Percentiles rank a stretch among this genome's conserved stretches.
Evolutionary conservation across 192 early-diverging fungal species (phyloP).

Genomic region (Pilobolus umbonatus): DNA sequence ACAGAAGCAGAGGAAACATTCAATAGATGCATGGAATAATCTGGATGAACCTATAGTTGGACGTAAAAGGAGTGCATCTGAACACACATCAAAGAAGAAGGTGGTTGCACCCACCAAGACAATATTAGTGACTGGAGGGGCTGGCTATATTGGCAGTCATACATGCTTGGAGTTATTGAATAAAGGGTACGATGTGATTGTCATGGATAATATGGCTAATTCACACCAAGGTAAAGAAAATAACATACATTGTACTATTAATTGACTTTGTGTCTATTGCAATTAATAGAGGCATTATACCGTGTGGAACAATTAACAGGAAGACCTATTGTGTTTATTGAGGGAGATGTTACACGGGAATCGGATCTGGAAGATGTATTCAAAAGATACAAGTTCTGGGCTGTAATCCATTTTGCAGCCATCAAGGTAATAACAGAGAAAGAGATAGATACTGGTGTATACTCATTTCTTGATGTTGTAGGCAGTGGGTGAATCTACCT

Average conservation of each 20-base stretch:
- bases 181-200: constrained; percentile 76
- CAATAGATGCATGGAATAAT: constrained; percentile 8
- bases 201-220: constrained; percentile 90
- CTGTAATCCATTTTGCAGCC: constrained; percentile 86
- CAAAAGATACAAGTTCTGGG: constrained; percentile 55
- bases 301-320: constrained; percentile 59
- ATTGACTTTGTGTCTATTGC: background rate
- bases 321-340: constrained; percentile 59
- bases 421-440: constrained; percentile 46
- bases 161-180: constrained; percentile 78
- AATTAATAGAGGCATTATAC: constrained; percentile 55
- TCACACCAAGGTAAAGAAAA: constrained; percentile 36
- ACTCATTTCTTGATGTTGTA: background rate
- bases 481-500: constrained; percentile 77
- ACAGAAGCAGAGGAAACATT: background rate
- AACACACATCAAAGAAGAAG: background rate
- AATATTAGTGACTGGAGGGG: constrained; percentile 65
- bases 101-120: background rate
- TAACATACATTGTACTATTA: background rate
- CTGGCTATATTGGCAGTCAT: constrained; percentile 96
- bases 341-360: constrained; percentile 74
- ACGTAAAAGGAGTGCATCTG: background rate
- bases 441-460: background rate
- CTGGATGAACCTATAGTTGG: background rate
- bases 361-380: constrained; percentile 67